These are phyloP conservation scores for Epichloe glyceriae DNA, from an alignment of 2,329 filamentous ascomycete species.

Conservation along the genomic window DNA sequence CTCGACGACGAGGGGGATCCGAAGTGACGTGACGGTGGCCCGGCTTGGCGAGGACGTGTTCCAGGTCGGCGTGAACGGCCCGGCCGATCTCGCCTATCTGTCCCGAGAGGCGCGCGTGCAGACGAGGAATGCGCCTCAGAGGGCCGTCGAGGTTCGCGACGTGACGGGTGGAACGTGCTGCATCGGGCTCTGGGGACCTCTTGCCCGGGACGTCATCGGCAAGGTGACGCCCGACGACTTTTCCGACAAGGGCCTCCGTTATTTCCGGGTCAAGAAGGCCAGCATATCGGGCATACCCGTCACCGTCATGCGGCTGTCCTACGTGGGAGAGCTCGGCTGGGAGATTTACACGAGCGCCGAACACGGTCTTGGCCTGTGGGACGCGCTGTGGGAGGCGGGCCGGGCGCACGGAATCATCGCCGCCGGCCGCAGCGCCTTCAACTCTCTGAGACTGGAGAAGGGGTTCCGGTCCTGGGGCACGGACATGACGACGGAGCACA, in stretches of 20 bases:
- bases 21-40: slow-evolving; percentile 44
- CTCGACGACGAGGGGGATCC: slow-evolving; percentile 40
- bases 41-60: slow-evolving; percentile 35
- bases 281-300: slow-evolving; percentile 43
- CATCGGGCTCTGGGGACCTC: slow-evolving; percentile 50
- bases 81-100: slow-evolving; percentile 41
- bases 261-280: slow-evolving; percentile 35
- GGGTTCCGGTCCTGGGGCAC: slow-evolving; percentile 43
- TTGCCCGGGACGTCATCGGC: slow-evolving; percentile 36
- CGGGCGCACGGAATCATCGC: slow-evolving; percentile 42
- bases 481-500: slow-evolving; percentile 48
- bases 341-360: slow-evolving; percentile 49
- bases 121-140: slow-evolving; percentile 22
- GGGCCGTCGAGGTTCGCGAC: slow-evolving; percentile 40
- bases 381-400: slow-evolving; percentile 41
- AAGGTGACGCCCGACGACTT: slow-evolving; percentile 32
- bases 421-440: slow-evolving; percentile 44
- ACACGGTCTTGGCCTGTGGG: slow-evolving; percentile 45
- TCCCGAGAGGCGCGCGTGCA: slow-evolving; percentile 38
- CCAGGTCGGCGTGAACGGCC: slow-evolving; percentile 44
- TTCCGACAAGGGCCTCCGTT: slow-evolving; percentile 30
- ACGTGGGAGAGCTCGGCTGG: slow-evolving; percentile 49
- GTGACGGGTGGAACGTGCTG: slow-evolving; percentile 47
- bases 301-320: slow-evolving; percentile 41
- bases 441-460: slow-evolving; percentile 45